Conservation (phyloP, 73 alveolate genomes). For the Durusdinium trenchii region DNA sequence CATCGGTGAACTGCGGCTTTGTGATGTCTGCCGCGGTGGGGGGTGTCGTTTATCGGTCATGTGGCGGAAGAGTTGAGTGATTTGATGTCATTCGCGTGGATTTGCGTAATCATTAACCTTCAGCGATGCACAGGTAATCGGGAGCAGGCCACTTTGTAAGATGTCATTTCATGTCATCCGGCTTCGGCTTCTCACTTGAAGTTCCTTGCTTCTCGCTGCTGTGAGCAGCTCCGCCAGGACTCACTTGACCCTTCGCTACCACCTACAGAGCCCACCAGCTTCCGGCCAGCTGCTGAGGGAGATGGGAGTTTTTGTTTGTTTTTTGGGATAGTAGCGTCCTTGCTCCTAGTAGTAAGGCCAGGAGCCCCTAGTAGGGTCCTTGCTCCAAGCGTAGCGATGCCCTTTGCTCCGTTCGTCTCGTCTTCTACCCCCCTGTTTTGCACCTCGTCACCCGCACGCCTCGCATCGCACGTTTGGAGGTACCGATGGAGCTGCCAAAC, state of each 20-base stretch:
- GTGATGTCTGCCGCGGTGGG: constrained; percentile 55
- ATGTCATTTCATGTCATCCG: neutral
- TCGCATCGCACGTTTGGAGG: no score
- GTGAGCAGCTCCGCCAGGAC: neutral
- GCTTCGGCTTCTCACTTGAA: neutral
- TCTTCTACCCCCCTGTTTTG: no score
- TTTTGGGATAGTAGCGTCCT: neutral
- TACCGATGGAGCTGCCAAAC: constrained; percentile 58
- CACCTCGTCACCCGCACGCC: no score
- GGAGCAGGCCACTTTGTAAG: neutral
- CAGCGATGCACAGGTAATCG: neutral
- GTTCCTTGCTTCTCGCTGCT: neutral
- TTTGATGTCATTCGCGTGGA: neutral
- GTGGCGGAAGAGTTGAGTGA: neutral
- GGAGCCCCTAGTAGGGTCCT: no score
- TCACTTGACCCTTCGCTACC: constrained; percentile 73
- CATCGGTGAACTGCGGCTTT: constrained; percentile 68
- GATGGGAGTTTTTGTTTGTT: neutral
- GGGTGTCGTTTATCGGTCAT: neutral
- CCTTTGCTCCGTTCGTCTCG: no score
- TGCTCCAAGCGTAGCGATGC: no score
- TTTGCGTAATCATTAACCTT: neutral
- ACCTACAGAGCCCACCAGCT: constrained; percentile 22
- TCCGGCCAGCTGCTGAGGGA: neutral
- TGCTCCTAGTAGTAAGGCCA: no score